Evolutionary conservation across 257 asterid genomes (phyloP), one percentile per base, ranked within the genome.

Genomic region (Pogostemon cablin): DNA sequence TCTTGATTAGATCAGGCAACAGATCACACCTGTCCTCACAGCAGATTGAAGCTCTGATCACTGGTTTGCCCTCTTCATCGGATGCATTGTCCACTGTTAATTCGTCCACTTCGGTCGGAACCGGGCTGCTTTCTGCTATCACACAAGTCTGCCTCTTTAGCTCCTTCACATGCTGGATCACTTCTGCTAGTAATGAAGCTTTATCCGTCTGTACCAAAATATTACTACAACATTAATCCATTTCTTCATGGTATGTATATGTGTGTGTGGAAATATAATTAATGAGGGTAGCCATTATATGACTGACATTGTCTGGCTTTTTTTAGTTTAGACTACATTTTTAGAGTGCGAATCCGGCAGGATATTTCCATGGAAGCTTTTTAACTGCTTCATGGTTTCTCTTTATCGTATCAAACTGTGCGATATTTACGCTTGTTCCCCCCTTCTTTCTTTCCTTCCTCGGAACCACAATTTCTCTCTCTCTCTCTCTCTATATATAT

Each of bases 341-440:
- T 75, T 78, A 60, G 59, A 79, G 78, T 70, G 78, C 67, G 73
- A 73, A 79, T 80, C 85, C 87, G 82, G 87, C 93, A 87, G 81
- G 86, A 86, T 86, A 79, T 86, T 88, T 81, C 86, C 80, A 72
- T 73, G 74, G 77, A 86, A 91, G 82, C 95, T 91, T 93, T 88
- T 81, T 69, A 54, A 76, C 92, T 90, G 95, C 68, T 57, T 58
- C 47, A 40, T 86, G 90, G 96, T 89, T 89, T 79, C 96, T 85
- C 96, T 93, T 93, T 93, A 79, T 72, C 85, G 34, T 81, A 82
- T 86, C 97, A 88, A 77, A 68, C 81, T 76, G 69, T 68, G 78
- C 86, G 86, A 69, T 86, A 80, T 83, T 75, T 83, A 77, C 84
- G 89, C 85, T 75, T 48, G 57, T 47, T 65, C 52, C 73, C 76